Percentiles rank a stretch among this genome's conserved stretches.
phyloP scores from a whole-genome alignment of 495 filamentous ascomycete genomes.

The Neurospora sp. region DNA sequence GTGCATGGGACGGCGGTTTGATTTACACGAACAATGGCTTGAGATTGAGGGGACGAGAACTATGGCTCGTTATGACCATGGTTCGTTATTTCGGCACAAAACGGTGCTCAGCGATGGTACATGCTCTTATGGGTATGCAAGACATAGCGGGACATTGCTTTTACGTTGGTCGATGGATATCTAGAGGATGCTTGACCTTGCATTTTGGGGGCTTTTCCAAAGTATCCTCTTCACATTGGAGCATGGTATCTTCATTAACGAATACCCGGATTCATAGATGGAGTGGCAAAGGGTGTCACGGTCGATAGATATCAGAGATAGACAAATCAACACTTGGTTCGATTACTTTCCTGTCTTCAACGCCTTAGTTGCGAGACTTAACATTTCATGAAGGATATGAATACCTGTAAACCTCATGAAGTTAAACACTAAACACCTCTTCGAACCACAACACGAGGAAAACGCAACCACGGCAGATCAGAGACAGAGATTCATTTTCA shows the following conservation, averaged over 20 bases:
- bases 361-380: neutral
- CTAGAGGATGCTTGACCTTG: neutral
- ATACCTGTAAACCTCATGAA: neutral
- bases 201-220: no score
- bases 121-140: neutral
- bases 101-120: neutral
- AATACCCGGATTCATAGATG: neutral
- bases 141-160: neutral
- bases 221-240: no score
- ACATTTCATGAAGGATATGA: neutral
- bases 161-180: neutral
- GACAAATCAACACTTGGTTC: neutral
- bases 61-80: no score
- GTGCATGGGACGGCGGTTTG: constrained; percentile 8
- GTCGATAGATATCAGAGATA: neutral
- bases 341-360: neutral
- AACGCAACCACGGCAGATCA: no score
- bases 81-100: neutral
- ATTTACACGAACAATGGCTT: no score
- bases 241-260: neutral
- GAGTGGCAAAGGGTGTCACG: no score
- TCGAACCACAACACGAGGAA: neutral
- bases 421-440: neutral
- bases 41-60: no score
- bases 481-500: no score